Percentiles rank a stretch among this genome's conserved stretches.
phyloP scores from a whole-genome alignment of 2,329 filamentous ascomycete genomes.

The Aspergillus awamori region DNA sequence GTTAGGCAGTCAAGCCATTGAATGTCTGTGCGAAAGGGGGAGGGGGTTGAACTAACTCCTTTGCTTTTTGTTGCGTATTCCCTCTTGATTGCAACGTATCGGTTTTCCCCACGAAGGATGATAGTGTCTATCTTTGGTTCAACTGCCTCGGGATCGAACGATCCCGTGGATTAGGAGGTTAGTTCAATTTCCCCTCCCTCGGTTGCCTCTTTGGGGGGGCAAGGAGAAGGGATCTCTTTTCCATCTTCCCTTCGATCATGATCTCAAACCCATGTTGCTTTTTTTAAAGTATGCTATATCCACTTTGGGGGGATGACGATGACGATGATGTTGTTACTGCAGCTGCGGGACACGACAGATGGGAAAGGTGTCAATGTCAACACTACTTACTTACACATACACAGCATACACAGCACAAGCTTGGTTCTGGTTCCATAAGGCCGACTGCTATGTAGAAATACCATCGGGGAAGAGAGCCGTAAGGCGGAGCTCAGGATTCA shows the following conservation, averaged over 20 bases:
- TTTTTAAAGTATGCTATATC: not conserved
- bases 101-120: not conserved
- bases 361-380: not conserved
- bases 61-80: not conserved
- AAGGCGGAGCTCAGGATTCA: too few relatives aligned
- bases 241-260: not conserved
- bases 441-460: too few relatives aligned
- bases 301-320: not conserved
- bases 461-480: too few relatives aligned
- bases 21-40: constrained; percentile 1
- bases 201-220: not conserved
- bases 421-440: too few relatives aligned
- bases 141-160: not conserved
- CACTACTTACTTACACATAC: too few relatives aligned
- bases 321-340: not conserved
- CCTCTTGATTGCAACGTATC: not conserved
- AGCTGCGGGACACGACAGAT: not conserved
- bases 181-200: not conserved
- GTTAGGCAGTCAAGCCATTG: not conserved
- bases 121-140: not conserved
- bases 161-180: not conserved
- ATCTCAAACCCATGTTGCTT: not conserved
- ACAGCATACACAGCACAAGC: too few relatives aligned
- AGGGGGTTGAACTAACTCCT: not conserved
- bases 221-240: not conserved